Conservation (phyloP, 2,329 filamentous ascomycete species). For the Aspergillus nomiae region DNA sequence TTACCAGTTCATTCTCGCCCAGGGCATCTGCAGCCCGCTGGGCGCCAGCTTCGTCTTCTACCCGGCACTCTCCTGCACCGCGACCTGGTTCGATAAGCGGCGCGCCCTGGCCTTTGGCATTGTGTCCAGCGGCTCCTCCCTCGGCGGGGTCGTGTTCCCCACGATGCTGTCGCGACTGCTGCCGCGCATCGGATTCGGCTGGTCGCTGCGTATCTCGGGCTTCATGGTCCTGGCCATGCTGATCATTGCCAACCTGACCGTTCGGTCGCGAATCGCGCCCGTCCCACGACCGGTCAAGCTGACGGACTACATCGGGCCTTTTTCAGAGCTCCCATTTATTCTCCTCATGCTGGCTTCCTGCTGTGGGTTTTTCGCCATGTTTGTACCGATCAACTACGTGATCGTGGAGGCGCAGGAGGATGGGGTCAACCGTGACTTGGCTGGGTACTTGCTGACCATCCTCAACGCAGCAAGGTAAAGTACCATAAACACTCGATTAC, state of each 20-base stretch:
- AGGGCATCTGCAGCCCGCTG: constrained; percentile 55
- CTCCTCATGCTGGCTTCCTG: constrained; percentile 52
- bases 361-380: constrained; percentile 62
- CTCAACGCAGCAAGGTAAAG: background rate
- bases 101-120: constrained; percentile 58
- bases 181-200: constrained; percentile 53
- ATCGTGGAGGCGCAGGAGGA: constrained; percentile 48
- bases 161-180: constrained; percentile 61
- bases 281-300: background rate
- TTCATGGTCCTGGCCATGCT: constrained; percentile 63
- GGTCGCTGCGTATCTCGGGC: constrained; percentile 57
- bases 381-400: constrained; percentile 58
- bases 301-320: constrained; percentile 31
- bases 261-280: constrained; percentile 49
- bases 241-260: constrained; percentile 54
- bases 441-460: background rate
- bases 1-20: constrained; percentile 58
- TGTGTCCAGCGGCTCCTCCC: constrained; percentile 54
- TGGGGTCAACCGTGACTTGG: constrained; percentile 47
- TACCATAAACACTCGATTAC: background rate
- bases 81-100: constrained; percentile 57
- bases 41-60: constrained; percentile 54
- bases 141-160: constrained; percentile 62
- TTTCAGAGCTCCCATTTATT: constrained; percentile 51
- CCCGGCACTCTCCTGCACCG: constrained; percentile 35